Evolutionary conservation across 2,329 filamentous ascomycete genomes (phyloP), one percentile per base, ranked within the genome.

Genomic region (Aspergillus sp.): DNA sequence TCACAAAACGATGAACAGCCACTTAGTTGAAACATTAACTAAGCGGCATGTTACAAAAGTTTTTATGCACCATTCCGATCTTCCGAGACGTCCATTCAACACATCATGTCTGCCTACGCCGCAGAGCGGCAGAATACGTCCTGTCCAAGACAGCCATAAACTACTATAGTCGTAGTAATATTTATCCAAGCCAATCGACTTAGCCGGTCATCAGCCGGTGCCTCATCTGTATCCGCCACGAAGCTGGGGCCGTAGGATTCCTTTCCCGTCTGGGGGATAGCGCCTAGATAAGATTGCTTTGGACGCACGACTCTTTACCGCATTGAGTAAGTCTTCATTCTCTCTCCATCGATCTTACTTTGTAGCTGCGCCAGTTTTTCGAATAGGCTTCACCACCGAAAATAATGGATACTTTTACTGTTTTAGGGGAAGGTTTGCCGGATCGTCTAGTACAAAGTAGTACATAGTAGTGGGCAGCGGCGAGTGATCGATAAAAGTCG

Each of bases 181-280:
- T 8, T 28, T 32, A 6, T 17, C n/a, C 9, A 55, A 36, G n/a
- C 7, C n/a, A 45, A 45, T 45, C 25, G 53, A 32, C 39, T 47
- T 55, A 25, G 17, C 15, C 39, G 17, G 41, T 19, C 23, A 36
- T 28, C 39, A 43, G 38, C 52, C 41, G 53, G 53, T 41, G 53
- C 30, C 23, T 55, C 30, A 47, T 55, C 13, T 17, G 53, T 45
- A 32, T 47, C 23, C 53, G 53, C 53, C 53, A 55, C 39, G 45
- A 55, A 47, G 53, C 53, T 45, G 53, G 53, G 53, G 39, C 53
- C 39, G 53, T 47, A 55, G 53, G 53, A 55, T 32, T 55, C 39
- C 39, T 23, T 55, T 43, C 39, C 39, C 53, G 39, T 41, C 53
- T 47, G 53, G 53, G 53, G 53, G 39, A 55, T 55, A 47, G 53